Evolutionary conservation across 495 filamentous ascomycete genomes (phyloP), one percentile per base, ranked within the genome.

Genomic region (Tetracladium marchalianum): DNA sequence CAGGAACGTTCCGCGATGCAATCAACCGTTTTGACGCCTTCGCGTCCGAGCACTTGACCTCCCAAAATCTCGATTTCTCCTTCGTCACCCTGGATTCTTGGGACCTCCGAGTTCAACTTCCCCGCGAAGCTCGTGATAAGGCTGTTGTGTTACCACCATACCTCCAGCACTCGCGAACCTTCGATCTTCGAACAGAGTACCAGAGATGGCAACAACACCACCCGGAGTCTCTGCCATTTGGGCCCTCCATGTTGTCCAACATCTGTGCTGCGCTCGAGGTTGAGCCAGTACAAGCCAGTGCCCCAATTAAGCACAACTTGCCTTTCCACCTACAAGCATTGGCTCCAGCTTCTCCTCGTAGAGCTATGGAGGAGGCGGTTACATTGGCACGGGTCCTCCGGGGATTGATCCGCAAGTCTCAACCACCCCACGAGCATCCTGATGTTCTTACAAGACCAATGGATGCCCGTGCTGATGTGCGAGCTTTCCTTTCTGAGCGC

Each of bases 31-130:
- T 98, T 65, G 90, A 96, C 64, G 71, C 78, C 49, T 98, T 95
- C 60, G 89, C 87, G 51, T 79, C 82, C 52, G 89, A 97, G 67
- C 82, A 94, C 60, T 69, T 98, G 46, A 76, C 84, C 27, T 74
- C 71, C 41, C 85, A 92, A 56, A 87, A 90, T 54, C 75, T 90
- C 58, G 88, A 96, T 53, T 98, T 97, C 64, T 86, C 90, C 52
- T 98, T 97, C 66, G 92, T 98, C 49, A 98, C 92, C 31, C 76
- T 98, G 54, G 93, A 95, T 62, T 90, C 92, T 22, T 98, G 92
- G 92, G 92, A 98, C 65, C 81, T 98, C 43, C 90, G 92, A 50
- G 92, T 98, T 39, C 92, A 98, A 71, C 77, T 98, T 52, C 92
- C 92, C 31, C 85, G 92, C 41, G 92, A 98, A 69, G 92, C 92